These are phyloP conservation scores for Rhododendron griersonianum DNA, from an alignment of 148 eudicot genomes.

Conservation along the genomic window DNA sequence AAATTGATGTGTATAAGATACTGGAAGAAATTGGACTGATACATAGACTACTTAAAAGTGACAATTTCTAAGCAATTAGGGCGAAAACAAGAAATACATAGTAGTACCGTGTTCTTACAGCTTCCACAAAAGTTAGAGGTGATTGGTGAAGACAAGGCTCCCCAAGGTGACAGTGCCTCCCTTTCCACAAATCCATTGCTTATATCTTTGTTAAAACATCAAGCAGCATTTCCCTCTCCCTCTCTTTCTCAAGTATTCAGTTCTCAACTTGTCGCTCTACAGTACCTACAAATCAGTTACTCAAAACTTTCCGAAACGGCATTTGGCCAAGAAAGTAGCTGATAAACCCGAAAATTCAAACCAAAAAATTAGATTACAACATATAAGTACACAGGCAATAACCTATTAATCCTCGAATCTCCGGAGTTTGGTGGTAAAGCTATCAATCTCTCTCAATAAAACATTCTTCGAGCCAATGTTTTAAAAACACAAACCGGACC, in stretches of 20 bases:
- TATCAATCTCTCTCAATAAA: not conserved
- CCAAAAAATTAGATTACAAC: not conserved
- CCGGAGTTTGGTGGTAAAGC: not conserved
- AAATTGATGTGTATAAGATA: not conserved
- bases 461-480: not conserved
- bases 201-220: slow-evolving; percentile 61
- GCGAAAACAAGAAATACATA: not conserved
- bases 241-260: not conserved
- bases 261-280: not conserved
- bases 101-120: slow-evolving; percentile 32
- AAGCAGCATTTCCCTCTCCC: slow-evolving; percentile 18
- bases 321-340: not conserved
- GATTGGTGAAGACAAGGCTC: slow-evolving; percentile 87
- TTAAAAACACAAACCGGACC: not conserved
- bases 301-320: slow-evolving; percentile 8
- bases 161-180: slow-evolving; percentile 60
- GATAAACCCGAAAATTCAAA: not conserved
- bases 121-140: slow-evolving; percentile 63
- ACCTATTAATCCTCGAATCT: not conserved
- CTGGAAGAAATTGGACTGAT: not conserved
- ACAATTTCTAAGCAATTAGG: not conserved
- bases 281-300: not conserved
- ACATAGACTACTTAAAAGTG: not conserved
- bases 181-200: slow-evolving; percentile 76
- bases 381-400: not conserved